Base-by-base conservation (phyloP, 1,284 basidiomycete genomes). In the Malassezia cuniculi region DNA sequence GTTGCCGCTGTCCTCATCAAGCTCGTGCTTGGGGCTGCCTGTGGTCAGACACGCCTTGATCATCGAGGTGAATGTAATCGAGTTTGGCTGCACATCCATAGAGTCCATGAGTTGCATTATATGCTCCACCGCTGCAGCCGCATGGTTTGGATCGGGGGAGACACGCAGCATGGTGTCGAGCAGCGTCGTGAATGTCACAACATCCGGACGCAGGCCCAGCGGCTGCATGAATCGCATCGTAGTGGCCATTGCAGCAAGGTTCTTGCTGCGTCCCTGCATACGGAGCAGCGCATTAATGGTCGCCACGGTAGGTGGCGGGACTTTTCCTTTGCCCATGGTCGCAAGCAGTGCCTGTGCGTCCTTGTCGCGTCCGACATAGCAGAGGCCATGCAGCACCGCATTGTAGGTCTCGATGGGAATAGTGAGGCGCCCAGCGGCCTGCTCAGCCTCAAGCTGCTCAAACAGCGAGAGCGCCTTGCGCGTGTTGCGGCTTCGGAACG, bases 251-350 rank as follows among this genome's bases (percentile, higher is more conserved):
- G 45, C 33, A 12, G 32, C 28, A 8, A 54, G 30, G 21, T 60
- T 43, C 3, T 47, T 43, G 3, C 41, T n/a, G 9, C 57, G 36
- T 8, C 43, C 51, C 19, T 54, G 31, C 4, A 54, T 44, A 6
- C 59, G 53, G 5, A 62, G 47, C 20, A 62, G 32, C 2, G 52
- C 50, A 34, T 62, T 62, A 37, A 60, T 40, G 9, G 57, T 62
- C 7, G 45, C 37, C n/a, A 58, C 54, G 19, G 41, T 56, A 19
- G 59, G 57, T 20, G 44, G 26, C 16, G 55, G 57, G 9, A 42
- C 39, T 10, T 35, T 37, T 24, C 45, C 41, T 5, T 34, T 14
- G 18, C 47, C 41, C 59, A 62, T 62, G 26, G 50, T 31, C 7
- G 42, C 37, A 1, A 60, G 20, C 5, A 60, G 30, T 1, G 18